Evolutionary conservation across 768 basidiomycete species (phyloP), one percentile per base, ranked within the genome.

Genomic region (Calocybe gangraenosa): DNA sequence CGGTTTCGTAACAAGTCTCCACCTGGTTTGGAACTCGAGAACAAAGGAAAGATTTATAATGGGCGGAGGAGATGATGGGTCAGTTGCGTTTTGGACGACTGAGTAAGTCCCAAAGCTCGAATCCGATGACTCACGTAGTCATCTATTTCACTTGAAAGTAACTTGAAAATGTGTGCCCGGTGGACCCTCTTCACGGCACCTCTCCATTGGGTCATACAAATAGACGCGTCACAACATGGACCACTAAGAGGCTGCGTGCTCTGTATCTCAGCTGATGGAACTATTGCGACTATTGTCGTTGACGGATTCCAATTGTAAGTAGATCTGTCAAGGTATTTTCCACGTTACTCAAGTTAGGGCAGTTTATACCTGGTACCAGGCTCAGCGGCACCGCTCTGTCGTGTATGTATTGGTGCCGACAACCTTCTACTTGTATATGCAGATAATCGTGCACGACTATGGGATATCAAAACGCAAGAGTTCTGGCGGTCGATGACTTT

Each of bases 301-400:
- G 83, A 85, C 40, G 82, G 78, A 2, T 81, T 88, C 54, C 82
- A 92, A 42, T 76, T 90, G 94, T 94, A 58, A 54, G 87, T 64
- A 13, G 13, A 35, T 31, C 20, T 43, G 19, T 51, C 7, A 9
- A 23, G n/a, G 0, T 18, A 9, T 9, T 15, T 10, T 23, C 11
- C 11, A 3, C 2, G 28, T 36, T 23, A 9, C 37, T 52, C 20
- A 47, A 18, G 40, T 39, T 19, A n/a, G 2, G 31, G 33, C 40
- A 96, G 93, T 42, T 63, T 91, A 22, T 87, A 83, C 58, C 64
- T 92, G 14, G 75, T 97, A 18, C 95, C 95, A 5, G 92, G 89
- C 6, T 76, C 91, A 1, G 73, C 77, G n/a, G 76, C 81, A 0
- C 79, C 82, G 0, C 68, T 97, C 15, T 64, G 67, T 28, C 63